Evolutionary conservation across 2,329 filamentous ascomycete genomes (phyloP).

Genomic region (Gremmenia infestans): DNA sequence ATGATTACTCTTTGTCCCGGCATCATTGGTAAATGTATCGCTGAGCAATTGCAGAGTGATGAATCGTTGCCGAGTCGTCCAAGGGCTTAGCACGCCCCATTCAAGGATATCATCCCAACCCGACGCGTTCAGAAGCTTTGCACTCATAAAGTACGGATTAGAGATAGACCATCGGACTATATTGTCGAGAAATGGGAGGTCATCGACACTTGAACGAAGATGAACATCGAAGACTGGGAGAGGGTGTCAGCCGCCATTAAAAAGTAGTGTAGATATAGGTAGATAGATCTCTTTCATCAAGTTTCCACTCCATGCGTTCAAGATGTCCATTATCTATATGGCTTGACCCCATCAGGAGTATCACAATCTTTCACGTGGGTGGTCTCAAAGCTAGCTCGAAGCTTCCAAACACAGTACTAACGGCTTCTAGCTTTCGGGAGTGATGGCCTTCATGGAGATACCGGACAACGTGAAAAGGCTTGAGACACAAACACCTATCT

Average conservation of each 20-base stretch:
- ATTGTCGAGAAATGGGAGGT: background rate
- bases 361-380: no score
- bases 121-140: constrained; percentile 3
- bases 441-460: no score
- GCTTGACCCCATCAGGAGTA: no score
- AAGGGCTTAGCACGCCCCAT: background rate
- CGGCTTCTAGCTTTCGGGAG: no score
- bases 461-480: no score
- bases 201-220: background rate
- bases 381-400: no score
- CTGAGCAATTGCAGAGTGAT: background rate
- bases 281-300: background rate
- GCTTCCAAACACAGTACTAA: no score
- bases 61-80: background rate
- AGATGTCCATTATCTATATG: background rate
- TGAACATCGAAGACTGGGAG: constrained; percentile 1
- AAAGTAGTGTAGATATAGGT: no score
- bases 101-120: constrained; percentile 4
- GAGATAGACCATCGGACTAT: background rate
- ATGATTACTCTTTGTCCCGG: background rate
- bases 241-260: background rate
- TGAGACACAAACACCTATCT: no score
- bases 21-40: background rate
- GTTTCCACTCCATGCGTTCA: background rate
- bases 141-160: background rate